A percentile compares a stretch with the other conserved stretches of the same genome.
Evolutionary conservation across 225 moss, liverwort and hornwort genomes (phyloP).

Genomic region (Antitrichia curtipendula): DNA sequence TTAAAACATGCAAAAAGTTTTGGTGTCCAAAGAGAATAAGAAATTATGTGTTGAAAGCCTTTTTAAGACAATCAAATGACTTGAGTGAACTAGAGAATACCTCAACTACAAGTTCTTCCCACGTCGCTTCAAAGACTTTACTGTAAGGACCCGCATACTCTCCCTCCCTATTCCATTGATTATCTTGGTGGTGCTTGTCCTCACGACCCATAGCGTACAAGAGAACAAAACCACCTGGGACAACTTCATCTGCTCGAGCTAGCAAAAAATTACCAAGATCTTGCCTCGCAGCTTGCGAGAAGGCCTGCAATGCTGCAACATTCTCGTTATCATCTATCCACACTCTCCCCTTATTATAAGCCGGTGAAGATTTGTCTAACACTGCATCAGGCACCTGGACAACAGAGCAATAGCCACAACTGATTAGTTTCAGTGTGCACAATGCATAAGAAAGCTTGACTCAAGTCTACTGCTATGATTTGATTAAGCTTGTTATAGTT

Average conservation of each 20-base stretch:
- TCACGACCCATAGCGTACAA: not conserved
- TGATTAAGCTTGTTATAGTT: not conserved
- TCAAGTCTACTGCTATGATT: not conserved
- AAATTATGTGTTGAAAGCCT: too few relatives aligned
- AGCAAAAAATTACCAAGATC: not conserved
- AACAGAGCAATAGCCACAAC: not conserved
- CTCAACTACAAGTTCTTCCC: not conserved
- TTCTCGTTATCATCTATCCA: not conserved
- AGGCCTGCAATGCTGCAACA: not conserved
- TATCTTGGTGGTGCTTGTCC: not conserved
- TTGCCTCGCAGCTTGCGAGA: not conserved
- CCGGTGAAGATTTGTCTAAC: not conserved
- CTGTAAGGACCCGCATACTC: not conserved
- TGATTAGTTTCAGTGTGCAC: not conserved
- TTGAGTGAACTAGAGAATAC: not conserved
- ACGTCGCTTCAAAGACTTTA: not conserved
- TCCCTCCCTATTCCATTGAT: not conserved
- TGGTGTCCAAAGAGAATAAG: not conserved
- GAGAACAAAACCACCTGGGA: conserved; percentile 1
- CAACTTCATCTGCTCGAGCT: conserved; percentile 21
- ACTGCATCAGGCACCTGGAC: not conserved
- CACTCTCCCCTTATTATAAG: conserved; percentile 14
- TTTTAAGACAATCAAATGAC: not conserved
- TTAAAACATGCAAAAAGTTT: not conserved
- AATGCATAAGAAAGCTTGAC: not conserved